Evolutionary conservation across 352 stramenopile genomes (phyloP).

Genomic region (Phytopythium kandeliae): DNA sequence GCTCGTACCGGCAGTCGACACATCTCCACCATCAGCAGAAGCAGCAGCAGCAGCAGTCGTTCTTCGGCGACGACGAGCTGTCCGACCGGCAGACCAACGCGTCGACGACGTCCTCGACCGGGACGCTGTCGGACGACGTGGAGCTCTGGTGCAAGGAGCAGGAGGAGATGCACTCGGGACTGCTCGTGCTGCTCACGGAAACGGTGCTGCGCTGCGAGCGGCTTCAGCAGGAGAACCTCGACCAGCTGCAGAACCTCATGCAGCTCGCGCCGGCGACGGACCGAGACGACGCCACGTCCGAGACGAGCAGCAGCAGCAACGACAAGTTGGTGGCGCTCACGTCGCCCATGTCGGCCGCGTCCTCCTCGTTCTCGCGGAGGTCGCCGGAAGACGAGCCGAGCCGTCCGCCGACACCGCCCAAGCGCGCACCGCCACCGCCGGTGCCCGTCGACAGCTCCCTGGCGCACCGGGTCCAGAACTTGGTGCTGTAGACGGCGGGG

Average conservation of each 20-base stretch:
- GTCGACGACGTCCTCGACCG: conserved; percentile 34
- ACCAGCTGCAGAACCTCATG: conserved; percentile 83
- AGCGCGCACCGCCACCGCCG: conserved; percentile 3
- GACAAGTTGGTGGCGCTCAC: conserved; percentile 12
- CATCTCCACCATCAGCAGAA: too few relatives aligned
- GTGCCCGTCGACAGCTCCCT: background rate
- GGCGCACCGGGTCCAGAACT: background rate
- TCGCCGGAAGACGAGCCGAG: conserved; percentile 1
- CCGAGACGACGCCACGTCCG: conserved; percentile 15
- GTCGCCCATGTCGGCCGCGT: background rate
- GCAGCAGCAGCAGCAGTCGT: too few relatives aligned
- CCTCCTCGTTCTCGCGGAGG: conserved; percentile 2
- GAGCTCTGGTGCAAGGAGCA: conserved; percentile 76
- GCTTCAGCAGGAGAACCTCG: conserved; percentile 75
- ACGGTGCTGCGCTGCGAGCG: conserved; percentile 77
- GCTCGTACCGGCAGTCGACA: conserved; percentile 6
- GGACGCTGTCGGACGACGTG: conserved; percentile 71
- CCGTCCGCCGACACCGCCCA: background rate
- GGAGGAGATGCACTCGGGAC: conserved; percentile 81
- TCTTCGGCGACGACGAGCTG: conserved; percentile 19
- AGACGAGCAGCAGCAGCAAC: conserved; percentile 4
- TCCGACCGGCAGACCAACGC: conserved; percentile 32
- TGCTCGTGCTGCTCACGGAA: conserved; percentile 77
- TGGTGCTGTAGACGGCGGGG: conserved; percentile 1
- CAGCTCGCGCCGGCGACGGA: conserved; percentile 38